Base-by-base conservation (phyloP, 2,329 filamentous ascomycete genomes). In the Gnomoniopsis sp. region DNA sequence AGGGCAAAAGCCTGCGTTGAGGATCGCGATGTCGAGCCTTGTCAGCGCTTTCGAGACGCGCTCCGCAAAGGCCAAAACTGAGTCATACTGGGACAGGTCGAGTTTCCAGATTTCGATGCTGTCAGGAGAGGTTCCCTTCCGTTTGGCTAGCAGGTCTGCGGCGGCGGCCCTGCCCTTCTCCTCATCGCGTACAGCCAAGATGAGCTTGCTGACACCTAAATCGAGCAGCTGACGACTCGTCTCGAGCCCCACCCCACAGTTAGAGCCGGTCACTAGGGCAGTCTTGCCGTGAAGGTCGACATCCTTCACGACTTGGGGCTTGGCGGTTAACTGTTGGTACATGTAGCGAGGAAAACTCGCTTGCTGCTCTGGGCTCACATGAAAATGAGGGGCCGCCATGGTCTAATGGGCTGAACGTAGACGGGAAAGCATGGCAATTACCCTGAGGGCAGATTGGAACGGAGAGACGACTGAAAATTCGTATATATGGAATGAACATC, bases 131-230 rank as follows among this genome's bases (percentile, higher is more conserved):
- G 30, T 33, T 22, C 19, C 41, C 22, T 48, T 56, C 49, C 33
- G 51, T 62, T 51, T 77, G 75, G 3, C 72, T 55, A 70, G 76
- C 0, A 77, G 67, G 51, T 69, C 69, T 60, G 76, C 75, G 56
- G 76, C 74, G 11, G 76, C 63, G 2, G 74, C 76, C 26, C 15
- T 51, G 26, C 55, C 55, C 55, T 57, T 57, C 26, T 51, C 48
- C 49, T 57, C 49, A 17, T 81, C 71, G 14, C 79, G 74, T 75
- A 82, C 76, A 1, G 77, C 79, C 2, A 83, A 73, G 49, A 69
- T 68, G 6, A 82, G 50, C 50, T 62, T 62, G 36, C 52, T 50
- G 21, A 62, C 22, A 30, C 54, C 57, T 7, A 63, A 53, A 12
- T 57, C 61, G 43, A 64, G 62, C 12, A 64, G 55, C 23, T 62